Base-by-base conservation (phyloP, 352 stramenopile species). In the Phytophthora nicotianae region DNA sequence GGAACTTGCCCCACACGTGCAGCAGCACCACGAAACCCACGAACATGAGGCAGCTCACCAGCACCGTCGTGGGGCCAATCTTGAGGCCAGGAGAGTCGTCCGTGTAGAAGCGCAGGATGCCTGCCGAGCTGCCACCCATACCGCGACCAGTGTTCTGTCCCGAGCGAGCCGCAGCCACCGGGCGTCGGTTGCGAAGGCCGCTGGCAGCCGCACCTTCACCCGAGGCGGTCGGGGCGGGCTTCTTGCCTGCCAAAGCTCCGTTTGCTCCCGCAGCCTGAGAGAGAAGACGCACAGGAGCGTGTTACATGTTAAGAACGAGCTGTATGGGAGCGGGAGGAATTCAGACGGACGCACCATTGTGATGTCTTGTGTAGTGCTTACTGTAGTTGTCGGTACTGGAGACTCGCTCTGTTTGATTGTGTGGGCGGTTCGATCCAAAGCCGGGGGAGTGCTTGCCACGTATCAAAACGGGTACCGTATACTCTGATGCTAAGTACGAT, bases 1-100 rank as follows among this genome's bases (percentile, higher is more conserved):
- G 93, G 83, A 99, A 98, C 79, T 99, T 99, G 70, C 96, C 96
- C 91, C 92, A 98, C 68, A 99, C 97, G 77, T 99, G 96, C 60
- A 99, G 88, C 64, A 99, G 80, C 60, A 99, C 96, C 46, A 99
- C 96, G 58, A 98, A 94, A 58, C 94, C 96, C 50, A 99, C 95
- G 74, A 99, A 99, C 54, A 93, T 87, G 57, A 99, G 81, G 67
- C 89, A 98, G 52, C 93, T 88, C 43, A 99, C 92, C 64, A 99
- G 85, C 66, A 99, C 95, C 17, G 93, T 97, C 45, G 93, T 99
- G 35, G 96, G 96, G 62, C 94, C 95, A 60, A 99, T 96, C 81
- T 98, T 97, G 50, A 99, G 79, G 53, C 96, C 95, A 19, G 96
- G 95, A 59, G 93, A 98, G 78, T 99, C 96, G 78, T 98, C 95